Evolutionary conservation across 805 yeast genomes (phyloP), one percentile per base, ranked within the genome.

Genomic region (Hagleromyces aurorensis): DNA sequence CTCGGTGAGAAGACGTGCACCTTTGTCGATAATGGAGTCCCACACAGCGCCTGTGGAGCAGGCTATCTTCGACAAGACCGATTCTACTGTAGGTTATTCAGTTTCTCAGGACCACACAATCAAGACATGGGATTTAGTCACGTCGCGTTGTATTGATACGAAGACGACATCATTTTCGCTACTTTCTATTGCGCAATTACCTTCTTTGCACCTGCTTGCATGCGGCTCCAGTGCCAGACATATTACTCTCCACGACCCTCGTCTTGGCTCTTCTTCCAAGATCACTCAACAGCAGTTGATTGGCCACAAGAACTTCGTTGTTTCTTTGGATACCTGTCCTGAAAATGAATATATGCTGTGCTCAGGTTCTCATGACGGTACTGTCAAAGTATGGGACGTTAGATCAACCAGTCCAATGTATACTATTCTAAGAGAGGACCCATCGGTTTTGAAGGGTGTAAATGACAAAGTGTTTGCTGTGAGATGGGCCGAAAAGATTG

Each of bases 161-260:
- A 78, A 81, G 57, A 71, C 81, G 13, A 86, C 97, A 0, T 81
- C 87, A 9, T 87, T 72, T 57, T 78, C 97, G 7, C 66, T 91
- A 40, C 67, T 87, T 25, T 82, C 95, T 0, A 59, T 87, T 16
- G 65, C 76, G 17, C 77, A 77, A 43, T 64, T 91, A 38, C 73
- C 82, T 5, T 65, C 71, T 29, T 62, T 78, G 30, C 72, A 82
- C 38, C 63, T 91, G 32, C 60, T 91, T 17, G 94, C 87, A 6
- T 74, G 89, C 34, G 98, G 98, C n/a, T 85, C 96, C 1, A 79
- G 95, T 8, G 96, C 96, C n/a, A 79, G 98, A 59, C 97, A 91
- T 58, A 87, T 91, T 40, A 78, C 86, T 32, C 65, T 91, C 38
- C 94, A 85, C 50, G 98, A 91, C 55, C 96, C 97, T 25, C 72